A percentile compares a stretch with the other conserved stretches of the same genome.
Conservation (phyloP, 1,284 basidiomycete species). For the Melampsora occidentalis region DNA sequence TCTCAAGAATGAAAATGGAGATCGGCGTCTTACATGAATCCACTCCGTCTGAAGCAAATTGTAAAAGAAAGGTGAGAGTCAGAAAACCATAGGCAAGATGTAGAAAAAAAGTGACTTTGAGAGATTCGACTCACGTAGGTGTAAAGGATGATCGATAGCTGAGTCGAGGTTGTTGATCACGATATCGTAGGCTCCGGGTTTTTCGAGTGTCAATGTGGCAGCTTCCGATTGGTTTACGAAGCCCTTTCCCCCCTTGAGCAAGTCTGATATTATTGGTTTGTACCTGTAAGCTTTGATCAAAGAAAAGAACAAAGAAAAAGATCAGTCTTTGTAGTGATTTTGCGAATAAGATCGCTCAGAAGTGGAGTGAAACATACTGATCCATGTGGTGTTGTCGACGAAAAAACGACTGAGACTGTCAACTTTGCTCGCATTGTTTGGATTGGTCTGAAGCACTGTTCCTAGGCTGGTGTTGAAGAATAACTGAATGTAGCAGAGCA, state of each 20-base stretch:
- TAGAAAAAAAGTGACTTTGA: conserved; percentile 10
- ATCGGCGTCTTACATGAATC: conserved; percentile 25
- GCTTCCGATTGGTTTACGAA: conserved; percentile 35
- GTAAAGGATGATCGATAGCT: conserved; percentile 53
- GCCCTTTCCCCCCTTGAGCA: conserved; percentile 24
- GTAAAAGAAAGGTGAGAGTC: background rate
- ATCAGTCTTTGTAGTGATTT: background rate
- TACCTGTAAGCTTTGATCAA: conserved; percentile 31
- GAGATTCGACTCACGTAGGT: conserved; percentile 50
- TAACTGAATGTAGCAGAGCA: conserved; percentile 15
- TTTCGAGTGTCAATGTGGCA: conserved; percentile 37
- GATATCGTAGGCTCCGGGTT: conserved; percentile 30
- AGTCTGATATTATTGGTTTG: conserved; percentile 32
- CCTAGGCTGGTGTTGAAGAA: conserved; percentile 43
- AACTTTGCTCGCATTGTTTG: conserved; percentile 30
- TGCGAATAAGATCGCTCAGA: background rate
- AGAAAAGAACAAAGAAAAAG: background rate
- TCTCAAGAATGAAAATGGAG: background rate
- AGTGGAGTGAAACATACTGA: conserved; percentile 11
- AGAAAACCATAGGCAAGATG: background rate
- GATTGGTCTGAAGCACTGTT: conserved; percentile 22
- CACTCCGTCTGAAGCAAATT: conserved; percentile 35
- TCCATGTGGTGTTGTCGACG: conserved; percentile 43
- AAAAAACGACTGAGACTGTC: conserved; percentile 42
- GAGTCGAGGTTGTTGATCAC: conserved; percentile 54